Conservation (phyloP, 1,284 basidiomycete species). For the Naganishia sp. region DNA sequence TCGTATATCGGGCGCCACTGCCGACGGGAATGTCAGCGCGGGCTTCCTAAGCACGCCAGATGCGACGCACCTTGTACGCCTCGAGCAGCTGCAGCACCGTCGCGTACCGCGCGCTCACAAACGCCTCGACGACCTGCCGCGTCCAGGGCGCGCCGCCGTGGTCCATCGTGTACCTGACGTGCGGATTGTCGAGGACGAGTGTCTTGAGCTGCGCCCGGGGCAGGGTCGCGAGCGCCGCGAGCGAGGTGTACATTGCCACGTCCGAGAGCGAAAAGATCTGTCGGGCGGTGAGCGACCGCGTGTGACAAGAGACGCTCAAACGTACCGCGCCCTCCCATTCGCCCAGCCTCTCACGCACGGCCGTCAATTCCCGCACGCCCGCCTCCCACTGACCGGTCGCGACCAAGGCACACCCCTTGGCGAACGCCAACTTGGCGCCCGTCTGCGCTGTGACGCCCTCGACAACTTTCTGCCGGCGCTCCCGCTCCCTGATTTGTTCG, state of each 20-base stretch:
- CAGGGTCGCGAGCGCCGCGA: slow-evolving; percentile 28
- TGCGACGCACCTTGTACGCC: slow-evolving; percentile 22
- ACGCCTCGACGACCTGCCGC: slow-evolving; percentile 24
- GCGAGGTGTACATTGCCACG: slow-evolving; percentile 29
- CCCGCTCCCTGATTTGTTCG: slow-evolving; percentile 22
- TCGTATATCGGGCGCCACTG: slow-evolving; percentile 29
- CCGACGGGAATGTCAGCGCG: not conserved
- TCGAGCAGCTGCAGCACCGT: slow-evolving; percentile 21
- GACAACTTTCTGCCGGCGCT: slow-evolving; percentile 17
- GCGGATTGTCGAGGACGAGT: slow-evolving; percentile 22
- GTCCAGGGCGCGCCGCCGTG: slow-evolving; percentile 25
- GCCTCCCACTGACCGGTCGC: slow-evolving; percentile 23
- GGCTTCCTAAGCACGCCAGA: no score
- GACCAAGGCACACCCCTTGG: slow-evolving; percentile 26
- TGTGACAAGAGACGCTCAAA: no score
- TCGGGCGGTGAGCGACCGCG: no score
- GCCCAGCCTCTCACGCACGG: slow-evolving; percentile 20
- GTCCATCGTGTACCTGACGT: slow-evolving; percentile 30
- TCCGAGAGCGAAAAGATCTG: slow-evolving; percentile 32
- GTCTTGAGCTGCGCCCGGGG: slow-evolving; percentile 21
- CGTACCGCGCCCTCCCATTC: slow-evolving; percentile 33
- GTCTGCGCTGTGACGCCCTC: slow-evolving; percentile 10
- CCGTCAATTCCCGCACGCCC: slow-evolving; percentile 26
- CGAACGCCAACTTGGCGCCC: slow-evolving; percentile 19
- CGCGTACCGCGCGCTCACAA: slow-evolving; percentile 29